A percentile compares a stretch with the other conserved stretches of the same genome.
Evolutionary conservation across 2,329 filamentous ascomycete species (phyloP).

Genomic region (Aplosporella prunicola): DNA sequence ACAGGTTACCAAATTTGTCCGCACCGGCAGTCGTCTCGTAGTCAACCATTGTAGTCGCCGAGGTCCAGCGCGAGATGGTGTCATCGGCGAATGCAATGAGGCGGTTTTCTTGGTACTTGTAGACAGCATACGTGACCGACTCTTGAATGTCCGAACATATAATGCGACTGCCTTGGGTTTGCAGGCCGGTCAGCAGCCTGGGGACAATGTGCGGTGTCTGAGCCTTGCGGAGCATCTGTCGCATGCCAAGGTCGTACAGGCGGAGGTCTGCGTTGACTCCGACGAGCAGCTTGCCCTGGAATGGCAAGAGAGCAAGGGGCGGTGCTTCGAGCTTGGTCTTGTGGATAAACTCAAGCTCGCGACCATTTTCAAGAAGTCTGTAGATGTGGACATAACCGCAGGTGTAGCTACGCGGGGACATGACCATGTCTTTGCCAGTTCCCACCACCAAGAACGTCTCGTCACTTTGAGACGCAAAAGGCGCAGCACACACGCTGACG

Average conservation of each 20-base stretch:
- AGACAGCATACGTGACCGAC: conserved; percentile 83
- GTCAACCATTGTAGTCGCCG: conserved; percentile 85
- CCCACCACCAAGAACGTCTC: conserved; percentile 90
- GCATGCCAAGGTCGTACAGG: conserved; percentile 88
- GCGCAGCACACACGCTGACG: conserved; percentile 72
- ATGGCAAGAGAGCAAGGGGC: conserved; percentile 79
- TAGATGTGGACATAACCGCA: conserved; percentile 89
- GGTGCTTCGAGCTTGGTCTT: conserved; percentile 89
- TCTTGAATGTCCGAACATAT: conserved; percentile 89
- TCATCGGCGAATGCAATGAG: conserved; percentile 93
- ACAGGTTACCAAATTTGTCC: conserved; percentile 96
- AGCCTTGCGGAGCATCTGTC: conserved; percentile 83
- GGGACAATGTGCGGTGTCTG: conserved; percentile 64
- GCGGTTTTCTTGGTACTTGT: conserved; percentile 84
- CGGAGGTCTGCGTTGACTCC: conserved; percentile 75
- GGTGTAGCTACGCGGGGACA: conserved; percentile 64
- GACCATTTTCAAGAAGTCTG: conserved; percentile 77
- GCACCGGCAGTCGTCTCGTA: conserved; percentile 93
- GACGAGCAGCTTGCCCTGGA: conserved; percentile 83
- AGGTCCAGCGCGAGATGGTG: conserved; percentile 80
- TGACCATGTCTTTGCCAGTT: conserved; percentile 80
- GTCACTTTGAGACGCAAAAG: conserved; percentile 80
- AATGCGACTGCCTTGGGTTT: conserved; percentile 85
- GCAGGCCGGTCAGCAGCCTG: conserved; percentile 77
- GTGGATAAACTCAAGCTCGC: conserved; percentile 85